Evolutionary conservation across 1,139 yeast species (phyloP), one percentile per base, ranked within the genome.

Genomic region (Sugiyamaella grinbergsii): DNA sequence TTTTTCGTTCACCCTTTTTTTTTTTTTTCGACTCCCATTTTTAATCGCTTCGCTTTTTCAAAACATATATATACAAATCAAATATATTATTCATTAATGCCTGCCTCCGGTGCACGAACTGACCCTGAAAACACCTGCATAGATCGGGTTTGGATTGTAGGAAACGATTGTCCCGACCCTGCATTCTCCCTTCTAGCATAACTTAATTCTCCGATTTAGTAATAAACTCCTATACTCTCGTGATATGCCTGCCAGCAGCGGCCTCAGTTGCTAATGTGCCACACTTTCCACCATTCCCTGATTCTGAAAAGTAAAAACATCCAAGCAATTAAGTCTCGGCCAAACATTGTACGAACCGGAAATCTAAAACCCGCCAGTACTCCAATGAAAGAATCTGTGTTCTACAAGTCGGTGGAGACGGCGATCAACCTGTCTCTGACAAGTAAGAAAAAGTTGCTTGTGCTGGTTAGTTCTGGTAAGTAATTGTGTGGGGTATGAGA

Each of bases 371-470:
- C n/a, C n/a, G n/a, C n/a, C n/a, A n/a, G n/a, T n/a, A n/a, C n/a
- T n/a, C 45, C 22, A 32, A 45, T 45, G 48, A 38, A 22, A 26
- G 40, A 42, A 32, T 31, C 51, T 23, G 38, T 41, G 23, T 53
- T 50, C 47, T 45, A 50, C 29, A 37, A 34, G 31, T 50, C 58
- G 26, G 56, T 54, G 13, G 48, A 53, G 31, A 42, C 44, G 34
- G 59, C 58, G n/a, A 49, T 56, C 16, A 43, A 53, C 23, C 45
- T 23, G 42, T 51, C 58, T 10, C 28, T 56, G 42, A 37, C 38
- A 18, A 32, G 38, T 18, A 38, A 42, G n/a, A 54, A 50, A 42
- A 50, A 54, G 20, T 39, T 56, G 20, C 42, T 56, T 38, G 59
- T 56, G 8, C 47, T 54, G 16, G 47, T 55, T 16, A 39, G 49